Evolutionary conservation across 441 rosid genomes (phyloP).

Genomic region (Hura crepitans): DNA sequence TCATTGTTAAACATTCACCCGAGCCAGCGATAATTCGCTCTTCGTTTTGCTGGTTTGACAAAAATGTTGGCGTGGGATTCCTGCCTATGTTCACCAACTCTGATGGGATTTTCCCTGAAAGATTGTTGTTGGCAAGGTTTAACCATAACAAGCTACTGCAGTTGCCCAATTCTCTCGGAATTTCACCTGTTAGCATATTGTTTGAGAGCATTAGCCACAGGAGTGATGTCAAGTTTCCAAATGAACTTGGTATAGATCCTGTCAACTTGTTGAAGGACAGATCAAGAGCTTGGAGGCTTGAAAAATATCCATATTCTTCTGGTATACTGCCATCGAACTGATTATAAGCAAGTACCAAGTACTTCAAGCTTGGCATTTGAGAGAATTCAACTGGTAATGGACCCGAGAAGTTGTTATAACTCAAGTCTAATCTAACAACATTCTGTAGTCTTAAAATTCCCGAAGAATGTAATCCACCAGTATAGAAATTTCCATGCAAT

Average conservation of each 20-base stretch:
- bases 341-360: constrained; percentile 57
- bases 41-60: constrained; percentile 32
- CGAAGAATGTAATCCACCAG: constrained; percentile 57
- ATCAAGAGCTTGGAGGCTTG: constrained; percentile 66
- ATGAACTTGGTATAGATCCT: constrained; percentile 59
- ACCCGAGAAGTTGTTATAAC: constrained; percentile 66
- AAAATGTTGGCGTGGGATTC: constrained; percentile 48
- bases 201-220: constrained; percentile 90
- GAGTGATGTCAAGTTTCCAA: constrained; percentile 66
- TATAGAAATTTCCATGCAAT: constrained; percentile 51
- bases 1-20: constrained; percentile 71
- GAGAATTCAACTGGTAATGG: constrained; percentile 56
- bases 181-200: constrained; percentile 56
- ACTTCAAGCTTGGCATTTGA: constrained; percentile 47
- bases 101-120: constrained; percentile 54
- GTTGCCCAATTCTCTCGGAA: constrained; percentile 66
- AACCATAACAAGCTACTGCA: constrained; percentile 81
- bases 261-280: constrained; percentile 65
- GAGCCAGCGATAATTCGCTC: constrained; percentile 47
- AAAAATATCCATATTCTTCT: constrained; percentile 55
- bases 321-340: constrained; percentile 65
- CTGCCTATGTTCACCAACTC: constrained; percentile 58
- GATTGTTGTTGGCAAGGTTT: constrained; percentile 69
- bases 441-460: constrained; percentile 55
- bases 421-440: constrained; percentile 58